Evolutionary conservation across 805 yeast species (phyloP).

Genomic region (Grigorovia humatica): DNA sequence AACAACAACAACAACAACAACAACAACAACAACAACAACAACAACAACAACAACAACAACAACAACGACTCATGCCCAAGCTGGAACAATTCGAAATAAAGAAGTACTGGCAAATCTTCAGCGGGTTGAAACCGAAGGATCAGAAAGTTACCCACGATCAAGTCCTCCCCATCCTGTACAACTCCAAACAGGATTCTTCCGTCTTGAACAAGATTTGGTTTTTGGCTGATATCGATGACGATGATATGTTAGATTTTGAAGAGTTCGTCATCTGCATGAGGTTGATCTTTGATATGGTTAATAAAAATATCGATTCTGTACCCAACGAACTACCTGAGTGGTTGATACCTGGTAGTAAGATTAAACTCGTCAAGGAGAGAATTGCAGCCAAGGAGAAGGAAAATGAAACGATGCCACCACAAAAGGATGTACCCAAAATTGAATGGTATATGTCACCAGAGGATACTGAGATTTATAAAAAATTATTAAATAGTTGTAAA

Average conservation of each 20-base stretch:
- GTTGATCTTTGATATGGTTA: conserved; percentile 80
- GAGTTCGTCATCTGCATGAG: conserved; percentile 98
- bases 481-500: conserved; percentile 43
- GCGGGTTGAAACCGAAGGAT: conserved; percentile 72
- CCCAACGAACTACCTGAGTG: conserved; percentile 78
- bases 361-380: conserved; percentile 78
- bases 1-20: too few species aligned
- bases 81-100: conserved; percentile 92
- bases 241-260: conserved; percentile 87
- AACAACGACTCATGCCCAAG: conserved; percentile 38
- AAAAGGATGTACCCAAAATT: conserved; percentile 33
- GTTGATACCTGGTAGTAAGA: conserved; percentile 86
- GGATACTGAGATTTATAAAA: conserved; percentile 69
- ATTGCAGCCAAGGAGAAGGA: conserved; percentile 40
- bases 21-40: too few species aligned
- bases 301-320: conserved; percentile 49
- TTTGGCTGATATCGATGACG: conserved; percentile 83
- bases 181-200: conserved; percentile 72
- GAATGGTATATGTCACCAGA: conserved; percentile 96
- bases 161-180: conserved; percentile 77
- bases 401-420: conserved; percentile 17
- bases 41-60: too few species aligned
- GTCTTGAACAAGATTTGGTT: conserved; percentile 83
- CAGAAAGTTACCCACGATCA: conserved; percentile 77
- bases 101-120: conserved; percentile 96